These are phyloP conservation scores for Platanus orientalis DNA, from an alignment of 164 flowering plant genomes.

Conservation along the genomic window DNA sequence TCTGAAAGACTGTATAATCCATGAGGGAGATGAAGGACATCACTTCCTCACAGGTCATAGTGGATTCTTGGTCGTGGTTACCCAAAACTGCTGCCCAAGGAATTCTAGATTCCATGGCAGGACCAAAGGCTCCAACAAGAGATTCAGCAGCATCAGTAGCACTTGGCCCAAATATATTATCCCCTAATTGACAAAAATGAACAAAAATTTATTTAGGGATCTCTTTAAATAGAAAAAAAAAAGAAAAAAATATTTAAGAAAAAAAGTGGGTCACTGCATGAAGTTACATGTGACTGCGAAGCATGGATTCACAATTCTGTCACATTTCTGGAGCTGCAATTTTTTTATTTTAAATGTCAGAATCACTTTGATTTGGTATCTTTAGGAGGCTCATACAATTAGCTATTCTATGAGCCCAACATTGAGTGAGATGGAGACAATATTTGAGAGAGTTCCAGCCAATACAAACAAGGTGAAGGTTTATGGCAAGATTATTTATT, in stretches of 20 bases:
- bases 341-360: no score
- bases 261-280: no score
- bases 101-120: conserved; percentile 58
- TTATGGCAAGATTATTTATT: no score
- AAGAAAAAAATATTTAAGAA: neutral
- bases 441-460: no score
- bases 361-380: no score
- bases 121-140: conserved; percentile 53
- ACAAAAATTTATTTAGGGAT: neutral
- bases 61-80: conserved; percentile 95
- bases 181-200: conserved; percentile 39
- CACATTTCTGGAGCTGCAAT: no score
- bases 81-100: conserved; percentile 97
- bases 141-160: conserved; percentile 91
- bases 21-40: conserved; percentile 72
- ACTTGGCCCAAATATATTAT: conserved; percentile 82
- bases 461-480: no score
- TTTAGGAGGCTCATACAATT: no score
- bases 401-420: no score
- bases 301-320: no score
- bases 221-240: neutral
- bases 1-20: conserved; percentile 77
- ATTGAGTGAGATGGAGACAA: no score
- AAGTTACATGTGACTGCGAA: no score
- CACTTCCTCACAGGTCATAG: conserved; percentile 77